Conservation (phyloP, 1,139 yeast genomes). For the Blastobotrys aristatus region DNA sequence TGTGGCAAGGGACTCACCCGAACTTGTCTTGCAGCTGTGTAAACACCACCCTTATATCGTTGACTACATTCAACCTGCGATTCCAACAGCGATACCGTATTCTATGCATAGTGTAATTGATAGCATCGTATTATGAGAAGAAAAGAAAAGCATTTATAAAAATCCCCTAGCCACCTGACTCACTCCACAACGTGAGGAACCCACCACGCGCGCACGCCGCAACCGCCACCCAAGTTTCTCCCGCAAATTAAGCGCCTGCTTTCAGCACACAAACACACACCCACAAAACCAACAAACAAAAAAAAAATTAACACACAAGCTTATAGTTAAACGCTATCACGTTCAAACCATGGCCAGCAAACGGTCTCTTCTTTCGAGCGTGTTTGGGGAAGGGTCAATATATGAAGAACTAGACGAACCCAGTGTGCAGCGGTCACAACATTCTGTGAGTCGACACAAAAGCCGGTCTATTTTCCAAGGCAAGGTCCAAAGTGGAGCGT, state of each 20-base stretch:
- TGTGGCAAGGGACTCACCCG: not conserved
- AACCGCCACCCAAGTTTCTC: not conserved
- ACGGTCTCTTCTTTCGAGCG: slow-evolving; percentile 4
- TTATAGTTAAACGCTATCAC: not conserved
- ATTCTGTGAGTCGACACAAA: not conserved
- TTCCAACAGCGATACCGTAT: not conserved
- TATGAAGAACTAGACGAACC: slow-evolving; percentile 10
- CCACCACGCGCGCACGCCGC: not conserved
- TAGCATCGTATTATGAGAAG: not conserved
- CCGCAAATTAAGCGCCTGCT: no score
- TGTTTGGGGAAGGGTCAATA: slow-evolving; percentile 13
- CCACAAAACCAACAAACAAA: not conserved
- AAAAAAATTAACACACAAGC: not conserved
- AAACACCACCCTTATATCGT: not conserved
- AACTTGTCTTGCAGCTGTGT: not conserved
- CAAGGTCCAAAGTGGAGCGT: slow-evolving; percentile 2
- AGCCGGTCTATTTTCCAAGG: not conserved
- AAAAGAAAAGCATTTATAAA: no score
- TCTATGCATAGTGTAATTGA: not conserved
- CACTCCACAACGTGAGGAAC: not conserved
- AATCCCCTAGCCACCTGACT: no score
- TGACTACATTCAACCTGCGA: not conserved
- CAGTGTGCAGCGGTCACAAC: not conserved
- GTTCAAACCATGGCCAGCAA: not conserved
- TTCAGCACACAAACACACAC: not conserved